These are phyloP conservation scores for Agaricus blazei DNA, from an alignment of 768 basidiomycete species.

Conservation along the genomic window DNA sequence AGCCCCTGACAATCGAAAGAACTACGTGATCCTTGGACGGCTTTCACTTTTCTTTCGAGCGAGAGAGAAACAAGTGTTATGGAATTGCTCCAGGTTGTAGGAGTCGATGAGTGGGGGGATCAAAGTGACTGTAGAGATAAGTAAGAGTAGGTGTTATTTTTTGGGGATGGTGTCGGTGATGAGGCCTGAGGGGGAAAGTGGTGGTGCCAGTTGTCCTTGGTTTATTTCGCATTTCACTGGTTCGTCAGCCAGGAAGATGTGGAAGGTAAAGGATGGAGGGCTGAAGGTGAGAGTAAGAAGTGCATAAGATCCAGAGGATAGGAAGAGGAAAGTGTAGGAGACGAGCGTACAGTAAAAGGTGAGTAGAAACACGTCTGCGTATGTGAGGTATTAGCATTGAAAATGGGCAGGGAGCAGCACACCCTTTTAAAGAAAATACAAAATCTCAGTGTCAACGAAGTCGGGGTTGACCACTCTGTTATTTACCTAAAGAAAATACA, in stretches of 20 bases:
- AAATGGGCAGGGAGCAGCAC: neutral
- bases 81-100: conserved; percentile 9
- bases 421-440: conserved; percentile 20
- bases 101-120: conserved; percentile 2
- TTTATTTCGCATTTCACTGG: neutral
- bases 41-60: conserved; percentile 29
- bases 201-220: neutral
- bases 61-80: conserved; percentile 13
- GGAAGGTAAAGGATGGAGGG: conserved; percentile 18
- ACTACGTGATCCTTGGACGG: conserved; percentile 42
- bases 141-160: conserved; percentile 12
- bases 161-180: neutral
- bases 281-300: conserved; percentile 50
- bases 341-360: conserved; percentile 49
- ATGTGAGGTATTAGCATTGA: neutral
- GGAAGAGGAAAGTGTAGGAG: conserved; percentile 46
- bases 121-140: conserved; percentile 9
- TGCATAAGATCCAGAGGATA: conserved; percentile 43
- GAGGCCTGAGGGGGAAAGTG: no score
- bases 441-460: no score
- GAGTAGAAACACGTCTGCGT: conserved; percentile 46
- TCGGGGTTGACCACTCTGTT: no score
- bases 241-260: neutral
- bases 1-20: conserved; percentile 40
- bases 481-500: no score